Percentiles rank a stretch among this genome's conserved stretches.
These are phyloP conservation scores for Discostella pseudostelligera DNA, from an alignment of 108 stramenopile species.

Conservation along the genomic window DNA sequence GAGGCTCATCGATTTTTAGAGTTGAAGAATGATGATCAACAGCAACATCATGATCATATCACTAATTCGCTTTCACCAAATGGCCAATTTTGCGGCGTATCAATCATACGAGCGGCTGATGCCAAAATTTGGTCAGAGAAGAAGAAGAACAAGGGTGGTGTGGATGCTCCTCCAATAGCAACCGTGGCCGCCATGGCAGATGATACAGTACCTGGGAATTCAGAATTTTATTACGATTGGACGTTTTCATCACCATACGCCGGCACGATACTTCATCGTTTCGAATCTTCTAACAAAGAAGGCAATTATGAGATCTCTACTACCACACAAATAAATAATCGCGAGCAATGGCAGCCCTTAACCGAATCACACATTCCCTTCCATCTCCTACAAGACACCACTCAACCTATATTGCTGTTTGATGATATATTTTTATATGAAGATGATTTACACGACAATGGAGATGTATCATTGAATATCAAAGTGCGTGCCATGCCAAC, in stretches of 20 bases:
- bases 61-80: background rate
- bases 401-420: constrained; percentile 69
- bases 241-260: constrained; percentile 72
- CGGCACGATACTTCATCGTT: constrained; percentile 15
- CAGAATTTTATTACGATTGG: constrained; percentile 80
- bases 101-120: constrained; percentile 57
- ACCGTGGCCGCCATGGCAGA: background rate
- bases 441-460: constrained; percentile 86
- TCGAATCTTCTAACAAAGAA: background rate
- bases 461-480: constrained; percentile 55
- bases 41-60: background rate
- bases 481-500: constrained; percentile 80
- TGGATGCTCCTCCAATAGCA: background rate
- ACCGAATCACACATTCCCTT: constrained; percentile 52
- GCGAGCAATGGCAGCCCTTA: constrained; percentile 46
- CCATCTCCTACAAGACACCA: constrained; percentile 55
- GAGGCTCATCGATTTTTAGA: constrained; percentile 59
- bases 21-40: background rate
- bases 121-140: constrained; percentile 60
- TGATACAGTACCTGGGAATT: background rate
- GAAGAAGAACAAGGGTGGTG: constrained; percentile 4
- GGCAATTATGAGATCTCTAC: background rate
- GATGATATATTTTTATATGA: constrained; percentile 69
- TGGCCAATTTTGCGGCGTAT: constrained; percentile 54
- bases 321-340: constrained; percentile 11